Evolutionary conservation across 768 basidiomycete genomes (phyloP), one percentile per base, ranked within the genome.

Genomic region (Sarcomyxa edulis): DNA sequence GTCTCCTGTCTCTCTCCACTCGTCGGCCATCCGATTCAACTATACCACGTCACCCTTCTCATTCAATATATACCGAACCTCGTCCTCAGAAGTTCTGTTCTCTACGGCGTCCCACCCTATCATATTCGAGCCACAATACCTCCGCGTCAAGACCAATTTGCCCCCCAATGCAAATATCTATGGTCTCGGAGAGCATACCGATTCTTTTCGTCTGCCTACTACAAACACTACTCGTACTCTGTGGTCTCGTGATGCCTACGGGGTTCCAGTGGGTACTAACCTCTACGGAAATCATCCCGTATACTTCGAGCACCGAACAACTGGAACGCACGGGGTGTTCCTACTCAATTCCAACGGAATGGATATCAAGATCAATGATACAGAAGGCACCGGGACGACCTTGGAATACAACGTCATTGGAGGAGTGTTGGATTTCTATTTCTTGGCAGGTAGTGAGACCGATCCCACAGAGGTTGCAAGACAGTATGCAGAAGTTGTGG

Each of bases 331-430:
- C 56, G 84, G 74, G 10, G 82, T 86, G 21, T 74, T 84, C 51
- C 54, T 86, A 0, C 67, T 81, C 37, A 84, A 76, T 52, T 76
- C 81, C 7, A 76, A 83, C 46, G 84, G 84, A 0, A 85, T 87
- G 81, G 84, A 88, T 45, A 65, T 88, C 62, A 84, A 84, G 51
- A 60, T 85, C 40, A 69, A 68, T 19, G 61, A 68, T 32, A 58
- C 60, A 14, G 60, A 56, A 8, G 46, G 52, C 20, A 55, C 47
- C 5, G 58, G 51, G 14, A 64, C 67, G 6, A 56, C 72, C 3
- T 56, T 85, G 42, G 81, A 89, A 60, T 91, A 88, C 55, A 80
- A 85, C 44, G 72, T 75, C 22, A 81, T 91, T 47, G 87, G 86
- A 3, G 85, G 85, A 7, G 71, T 86, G 1, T 55, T 88, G 22